Percentiles rank a stretch among this genome's conserved stretches.
Evolutionary conservation across 805 yeast species (phyloP).

Genomic region (Candida berthetii): DNA sequence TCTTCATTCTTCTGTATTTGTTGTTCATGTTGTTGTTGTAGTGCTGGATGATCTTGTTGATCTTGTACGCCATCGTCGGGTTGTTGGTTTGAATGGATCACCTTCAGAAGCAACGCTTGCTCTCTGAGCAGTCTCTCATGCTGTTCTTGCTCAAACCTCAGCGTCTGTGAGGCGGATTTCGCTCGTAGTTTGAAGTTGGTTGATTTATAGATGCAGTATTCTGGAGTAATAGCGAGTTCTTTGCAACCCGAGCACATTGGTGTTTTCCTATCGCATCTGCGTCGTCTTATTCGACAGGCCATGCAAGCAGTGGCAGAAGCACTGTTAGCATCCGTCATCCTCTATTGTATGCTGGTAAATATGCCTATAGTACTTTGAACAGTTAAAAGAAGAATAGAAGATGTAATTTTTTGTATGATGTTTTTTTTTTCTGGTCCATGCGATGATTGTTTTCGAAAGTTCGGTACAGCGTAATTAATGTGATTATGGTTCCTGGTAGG

Average conservation of each 20-base stretch:
- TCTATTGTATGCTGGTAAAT: no score
- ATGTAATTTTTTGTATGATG: no score
- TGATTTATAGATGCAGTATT: neutral
- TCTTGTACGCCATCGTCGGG: neutral
- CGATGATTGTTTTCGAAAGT: no score
- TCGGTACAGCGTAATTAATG: no score
- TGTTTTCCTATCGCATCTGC: neutral
- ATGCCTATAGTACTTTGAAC: no score
- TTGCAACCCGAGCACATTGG: conserved; percentile 3
- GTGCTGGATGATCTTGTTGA: no score
- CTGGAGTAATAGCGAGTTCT: neutral
- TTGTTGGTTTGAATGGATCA: neutral
- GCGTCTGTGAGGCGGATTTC: neutral
- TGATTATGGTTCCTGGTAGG: no score
- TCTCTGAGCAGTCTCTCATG: neutral
- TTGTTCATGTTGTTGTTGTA: no score
- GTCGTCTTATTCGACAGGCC: conserved; percentile 1
- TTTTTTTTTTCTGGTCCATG: no score
- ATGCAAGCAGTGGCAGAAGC: neutral
- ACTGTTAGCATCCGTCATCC: no score
- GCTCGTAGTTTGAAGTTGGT: neutral
- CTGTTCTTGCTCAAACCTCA: neutral
- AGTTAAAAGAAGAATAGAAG: no score
- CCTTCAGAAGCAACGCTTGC: neutral
- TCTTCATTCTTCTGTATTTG: no score